Evolutionary conservation across 441 rosid species (phyloP).

Genomic region (Populus hybrid): DNA sequence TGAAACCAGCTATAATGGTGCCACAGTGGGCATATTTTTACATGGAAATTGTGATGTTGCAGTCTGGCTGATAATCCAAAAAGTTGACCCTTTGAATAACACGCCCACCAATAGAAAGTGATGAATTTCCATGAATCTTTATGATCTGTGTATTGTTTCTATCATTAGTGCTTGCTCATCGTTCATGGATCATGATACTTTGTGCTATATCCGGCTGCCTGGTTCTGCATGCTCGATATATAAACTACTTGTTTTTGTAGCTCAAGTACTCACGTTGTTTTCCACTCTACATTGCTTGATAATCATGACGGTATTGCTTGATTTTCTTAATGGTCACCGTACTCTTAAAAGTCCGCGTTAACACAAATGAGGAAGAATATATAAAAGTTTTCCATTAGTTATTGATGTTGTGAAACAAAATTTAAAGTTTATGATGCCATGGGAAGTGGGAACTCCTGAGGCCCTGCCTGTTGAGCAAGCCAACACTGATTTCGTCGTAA

Average conservation of each 20-base stretch:
- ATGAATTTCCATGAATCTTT: too few relatives aligned
- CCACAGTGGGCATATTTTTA: background rate
- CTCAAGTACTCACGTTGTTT: too few relatives aligned
- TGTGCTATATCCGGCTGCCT: too few relatives aligned
- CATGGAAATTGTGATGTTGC: too few relatives aligned
- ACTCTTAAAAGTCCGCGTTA: background rate
- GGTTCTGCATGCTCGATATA: too few relatives aligned
- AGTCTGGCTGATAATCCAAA: too few relatives aligned
- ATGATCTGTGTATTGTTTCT: too few relatives aligned
- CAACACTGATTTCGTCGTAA: background rate
- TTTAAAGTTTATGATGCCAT: background rate
- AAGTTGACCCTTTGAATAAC: too few relatives aligned
- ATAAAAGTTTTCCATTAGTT: background rate
- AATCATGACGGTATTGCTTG: background rate
- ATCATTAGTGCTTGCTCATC: too few relatives aligned
- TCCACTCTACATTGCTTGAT: background rate
- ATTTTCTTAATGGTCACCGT: background rate
- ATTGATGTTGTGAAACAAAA: constrained; percentile 7
- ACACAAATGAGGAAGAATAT: background rate
- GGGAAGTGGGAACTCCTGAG: background rate
- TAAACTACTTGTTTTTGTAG: too few relatives aligned
- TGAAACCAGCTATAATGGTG: background rate
- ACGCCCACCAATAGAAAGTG: background rate
- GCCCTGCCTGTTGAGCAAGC: background rate
- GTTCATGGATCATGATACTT: too few relatives aligned